Conservation (phyloP, 2,329 filamentous ascomycete genomes). For the Macrophomina pseudophaseolina region DNA sequence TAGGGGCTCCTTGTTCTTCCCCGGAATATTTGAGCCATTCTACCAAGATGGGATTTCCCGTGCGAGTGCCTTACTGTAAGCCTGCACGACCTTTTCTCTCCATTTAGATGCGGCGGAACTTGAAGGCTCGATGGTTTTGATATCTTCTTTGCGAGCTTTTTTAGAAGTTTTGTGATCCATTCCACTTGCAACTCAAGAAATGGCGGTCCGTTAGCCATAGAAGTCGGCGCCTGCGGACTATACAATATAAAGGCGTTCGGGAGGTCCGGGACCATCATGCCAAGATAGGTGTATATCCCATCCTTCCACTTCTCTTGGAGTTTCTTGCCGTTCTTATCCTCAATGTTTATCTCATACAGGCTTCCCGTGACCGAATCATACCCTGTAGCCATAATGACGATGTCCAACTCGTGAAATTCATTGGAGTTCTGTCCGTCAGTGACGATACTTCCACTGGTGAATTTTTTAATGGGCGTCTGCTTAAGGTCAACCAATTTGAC, state of each 20-base stretch:
- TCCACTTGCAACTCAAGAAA: slow-evolving; percentile 53
- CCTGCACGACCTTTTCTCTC: slow-evolving; percentile 41
- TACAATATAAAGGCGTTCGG: slow-evolving; percentile 52
- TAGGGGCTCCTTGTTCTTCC: slow-evolving; percentile 48
- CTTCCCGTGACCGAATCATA: slow-evolving; percentile 49
- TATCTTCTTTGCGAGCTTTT: slow-evolving; percentile 44
- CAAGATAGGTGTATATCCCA: neutral
- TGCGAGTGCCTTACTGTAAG: slow-evolving; percentile 37
- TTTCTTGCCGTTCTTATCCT: neutral
- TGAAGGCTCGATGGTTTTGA: slow-evolving; percentile 45
- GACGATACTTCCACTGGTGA: slow-evolving; percentile 57
- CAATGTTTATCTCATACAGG: neutral
- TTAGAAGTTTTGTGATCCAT: slow-evolving; percentile 52
- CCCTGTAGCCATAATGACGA: slow-evolving; percentile 55
- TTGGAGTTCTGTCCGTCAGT: slow-evolving; percentile 46
- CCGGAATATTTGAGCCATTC: slow-evolving; percentile 47
- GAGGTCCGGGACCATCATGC: slow-evolving; percentile 32
- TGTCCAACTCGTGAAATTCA: slow-evolving; percentile 58
- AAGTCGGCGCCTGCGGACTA: slow-evolving; percentile 53
- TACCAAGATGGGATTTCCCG: slow-evolving; percentile 39
- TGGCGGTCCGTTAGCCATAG: slow-evolving; percentile 53
- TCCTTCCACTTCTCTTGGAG: neutral
- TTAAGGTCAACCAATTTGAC: slow-evolving; percentile 54
- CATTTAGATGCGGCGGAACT: too few species aligned
- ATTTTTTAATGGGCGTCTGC: slow-evolving; percentile 46